A percentile compares a stretch with the other conserved stretches of the same genome.
Conservation (phyloP, 345 rosid species). For the Populus tremula region DNA sequence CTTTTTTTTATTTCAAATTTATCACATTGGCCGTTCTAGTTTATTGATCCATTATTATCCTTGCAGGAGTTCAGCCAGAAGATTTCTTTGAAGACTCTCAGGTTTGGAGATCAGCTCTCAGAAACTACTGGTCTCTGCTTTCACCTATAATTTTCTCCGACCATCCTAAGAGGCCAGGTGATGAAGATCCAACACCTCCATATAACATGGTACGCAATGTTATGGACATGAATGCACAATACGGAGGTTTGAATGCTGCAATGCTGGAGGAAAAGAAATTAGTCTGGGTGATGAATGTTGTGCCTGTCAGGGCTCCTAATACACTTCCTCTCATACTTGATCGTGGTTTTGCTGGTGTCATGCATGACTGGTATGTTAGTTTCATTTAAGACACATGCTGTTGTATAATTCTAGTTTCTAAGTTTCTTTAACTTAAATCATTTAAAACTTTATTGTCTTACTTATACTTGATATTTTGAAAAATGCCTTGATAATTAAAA, state of each 20-base stretch:
- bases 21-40: neutral
- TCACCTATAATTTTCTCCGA: constrained; percentile 96
- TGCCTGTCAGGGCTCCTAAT: constrained; percentile 66
- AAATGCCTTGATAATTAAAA: neutral
- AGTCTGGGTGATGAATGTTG: constrained; percentile 95
- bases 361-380: constrained; percentile 78
- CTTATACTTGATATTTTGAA: neutral
- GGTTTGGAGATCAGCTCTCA: constrained; percentile 66
- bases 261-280: constrained; percentile 68
- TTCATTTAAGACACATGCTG: neutral
- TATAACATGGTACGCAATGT: constrained; percentile 95
- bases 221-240: constrained; percentile 97
- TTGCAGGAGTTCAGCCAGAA: constrained; percentile 70
- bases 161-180: constrained; percentile 99
- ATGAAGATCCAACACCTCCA: constrained; percentile 96
- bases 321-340: constrained; percentile 88
- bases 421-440: neutral
- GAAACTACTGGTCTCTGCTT: constrained; percentile 90
- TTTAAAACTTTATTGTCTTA: neutral
- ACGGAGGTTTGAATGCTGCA: constrained; percentile 79
- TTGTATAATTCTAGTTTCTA: neutral
- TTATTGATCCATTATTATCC: constrained; percentile 25
- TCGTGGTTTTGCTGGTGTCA: constrained; percentile 84
- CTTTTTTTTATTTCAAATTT: neutral
- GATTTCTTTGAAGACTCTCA: constrained; percentile 76